These are phyloP conservation scores for Tuber aestivum DNA, from an alignment of 495 filamentous ascomycete species.

Conservation along the genomic window DNA sequence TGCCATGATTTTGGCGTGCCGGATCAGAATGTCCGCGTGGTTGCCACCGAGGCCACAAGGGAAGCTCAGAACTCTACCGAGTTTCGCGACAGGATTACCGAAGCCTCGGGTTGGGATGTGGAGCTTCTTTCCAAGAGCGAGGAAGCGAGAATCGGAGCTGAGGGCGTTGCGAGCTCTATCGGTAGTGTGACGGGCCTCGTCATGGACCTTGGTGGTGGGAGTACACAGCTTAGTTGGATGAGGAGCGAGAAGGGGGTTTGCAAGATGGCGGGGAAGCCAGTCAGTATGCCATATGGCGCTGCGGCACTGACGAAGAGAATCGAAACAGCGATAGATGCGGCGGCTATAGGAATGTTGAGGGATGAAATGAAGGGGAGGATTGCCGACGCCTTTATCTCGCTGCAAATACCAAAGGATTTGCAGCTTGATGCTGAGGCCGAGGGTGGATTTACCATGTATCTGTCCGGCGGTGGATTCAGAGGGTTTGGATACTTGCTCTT, in stretches of 20 bases:
- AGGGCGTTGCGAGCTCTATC: conserved; percentile 76
- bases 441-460: conserved; percentile 66
- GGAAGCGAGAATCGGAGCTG: conserved; percentile 75
- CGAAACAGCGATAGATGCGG: conserved; percentile 44
- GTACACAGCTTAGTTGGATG: conserved; percentile 84
- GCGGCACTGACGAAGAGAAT: conserved; percentile 67
- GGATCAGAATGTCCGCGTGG: conserved; percentile 57
- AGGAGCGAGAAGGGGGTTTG: conserved; percentile 53
- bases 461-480: conserved; percentile 85
- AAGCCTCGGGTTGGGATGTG: conserved; percentile 59
- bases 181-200: conserved; percentile 62
- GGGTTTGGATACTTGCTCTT: conserved; percentile 86
- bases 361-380: conserved; percentile 57
- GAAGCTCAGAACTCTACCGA: conserved; percentile 66
- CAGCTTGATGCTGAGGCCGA: conserved; percentile 44
- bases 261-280: conserved; percentile 47
- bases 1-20: conserved; percentile 62
- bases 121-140: conserved; percentile 69
- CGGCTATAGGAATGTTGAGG: conserved; percentile 49
- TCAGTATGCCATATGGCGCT: conserved; percentile 76
- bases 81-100: conserved; percentile 59
- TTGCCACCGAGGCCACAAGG: conserved; percentile 86
- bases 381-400: conserved; percentile 53
- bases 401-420: conserved; percentile 54
- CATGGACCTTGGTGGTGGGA: conserved; percentile 86